Evolutionary conservation across 106 monocot genomes (phyloP).

Genomic region (Cymbidium sinense): DNA sequence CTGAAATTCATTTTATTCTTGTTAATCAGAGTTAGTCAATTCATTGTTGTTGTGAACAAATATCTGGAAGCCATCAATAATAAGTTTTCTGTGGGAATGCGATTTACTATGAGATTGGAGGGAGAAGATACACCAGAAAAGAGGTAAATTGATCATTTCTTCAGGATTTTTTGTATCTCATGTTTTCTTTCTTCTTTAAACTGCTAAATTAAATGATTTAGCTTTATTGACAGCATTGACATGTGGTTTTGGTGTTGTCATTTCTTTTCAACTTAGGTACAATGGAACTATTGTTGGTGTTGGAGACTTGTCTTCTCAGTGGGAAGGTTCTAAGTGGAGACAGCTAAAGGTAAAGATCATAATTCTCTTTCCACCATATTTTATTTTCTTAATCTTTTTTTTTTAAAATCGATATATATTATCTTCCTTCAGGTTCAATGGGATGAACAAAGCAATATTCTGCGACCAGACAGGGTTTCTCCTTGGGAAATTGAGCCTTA

Average conservation of each 20-base stretch:
- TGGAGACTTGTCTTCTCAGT: conserved; percentile 42
- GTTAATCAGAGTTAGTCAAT: conserved; percentile 54
- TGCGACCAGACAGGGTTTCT: conserved; percentile 61
- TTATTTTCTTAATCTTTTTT: background rate
- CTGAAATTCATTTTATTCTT: background rate
- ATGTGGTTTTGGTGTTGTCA: background rate
- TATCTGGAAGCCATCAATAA: conserved; percentile 53
- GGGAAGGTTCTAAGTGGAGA: conserved; percentile 54
- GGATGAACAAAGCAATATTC: conserved; percentile 60
- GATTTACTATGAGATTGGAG: conserved; percentile 83
- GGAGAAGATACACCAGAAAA: conserved; percentile 77
- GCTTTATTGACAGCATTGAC: background rate
- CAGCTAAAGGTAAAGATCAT: conserved; percentile 31
- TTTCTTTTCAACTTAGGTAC: conserved; percentile 16
- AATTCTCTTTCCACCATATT: background rate
- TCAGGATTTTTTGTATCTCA: too few relatives aligned
- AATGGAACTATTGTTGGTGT: conserved; percentile 41
- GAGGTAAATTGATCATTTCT: conserved; percentile 20
- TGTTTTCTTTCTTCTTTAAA: conserved; percentile 3
- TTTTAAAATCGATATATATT: background rate
- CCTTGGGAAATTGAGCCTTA: conserved; percentile 75
- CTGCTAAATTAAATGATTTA: background rate
- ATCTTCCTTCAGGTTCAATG: conserved; percentile 56
- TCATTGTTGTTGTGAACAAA: conserved; percentile 58
- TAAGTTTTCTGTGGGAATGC: conserved; percentile 41